Conservation (phyloP, 495 filamentous ascomycete species). For the Astrothelium subdiscretum region DNA sequence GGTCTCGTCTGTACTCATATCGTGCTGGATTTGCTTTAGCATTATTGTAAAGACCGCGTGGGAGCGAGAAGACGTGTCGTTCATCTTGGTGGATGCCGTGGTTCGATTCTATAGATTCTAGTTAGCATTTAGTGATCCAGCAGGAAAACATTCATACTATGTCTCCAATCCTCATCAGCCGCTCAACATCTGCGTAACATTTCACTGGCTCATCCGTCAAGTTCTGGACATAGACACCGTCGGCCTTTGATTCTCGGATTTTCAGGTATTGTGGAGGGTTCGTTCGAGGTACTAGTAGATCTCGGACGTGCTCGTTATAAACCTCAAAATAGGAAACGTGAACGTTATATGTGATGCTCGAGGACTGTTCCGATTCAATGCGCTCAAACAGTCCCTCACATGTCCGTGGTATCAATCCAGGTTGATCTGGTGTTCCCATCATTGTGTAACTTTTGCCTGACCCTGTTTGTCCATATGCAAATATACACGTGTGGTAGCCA, state of each 20-base stretch:
- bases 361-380: constrained; percentile 71
- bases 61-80: constrained; percentile 86
- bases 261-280: constrained; percentile 86
- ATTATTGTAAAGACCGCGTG: constrained; percentile 98
- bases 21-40: constrained; percentile 92
- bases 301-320: constrained; percentile 98
- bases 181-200: constrained; percentile 68
- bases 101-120: constrained; percentile 53
- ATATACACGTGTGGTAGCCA: constrained; percentile 98
- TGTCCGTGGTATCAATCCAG: constrained; percentile 91
- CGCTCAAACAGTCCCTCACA: constrained; percentile 94
- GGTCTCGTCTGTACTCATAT: constrained; percentile 86
- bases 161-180: constrained; percentile 84
- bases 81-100: constrained; percentile 97
- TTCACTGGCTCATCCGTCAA: constrained; percentile 84
- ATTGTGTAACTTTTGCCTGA: constrained; percentile 98
- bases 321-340: constrained; percentile 98
- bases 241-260: constrained; percentile 87
- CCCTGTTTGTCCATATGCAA: constrained; percentile 96
- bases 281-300: constrained; percentile 69
- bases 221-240: constrained; percentile 97
- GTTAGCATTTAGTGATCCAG: neutral
- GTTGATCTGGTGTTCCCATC: constrained; percentile 87
- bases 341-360: constrained; percentile 89
- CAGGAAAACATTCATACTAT: constrained; percentile 10